Conservation (phyloP, 257 asterid genomes). For the Nicotiana undulata region DNA sequence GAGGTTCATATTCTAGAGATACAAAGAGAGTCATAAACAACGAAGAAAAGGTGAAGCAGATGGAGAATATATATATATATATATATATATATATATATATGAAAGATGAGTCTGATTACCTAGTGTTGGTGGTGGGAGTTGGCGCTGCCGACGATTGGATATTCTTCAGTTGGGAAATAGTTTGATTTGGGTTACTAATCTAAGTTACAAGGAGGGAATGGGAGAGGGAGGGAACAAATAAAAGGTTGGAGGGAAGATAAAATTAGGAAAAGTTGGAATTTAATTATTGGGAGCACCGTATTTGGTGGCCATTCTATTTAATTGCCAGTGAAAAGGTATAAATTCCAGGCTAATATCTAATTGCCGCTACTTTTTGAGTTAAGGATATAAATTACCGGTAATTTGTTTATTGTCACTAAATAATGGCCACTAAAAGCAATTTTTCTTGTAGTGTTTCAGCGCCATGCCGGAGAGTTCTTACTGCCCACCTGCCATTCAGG, state of each 20-base stretch:
- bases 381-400: no score
- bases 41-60: neutral
- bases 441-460: no score
- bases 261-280: neutral
- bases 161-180: neutral
- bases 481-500: no score
- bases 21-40: neutral
- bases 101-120: neutral
- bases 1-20: neutral
- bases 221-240: no score
- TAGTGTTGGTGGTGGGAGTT: neutral
- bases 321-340: no score
- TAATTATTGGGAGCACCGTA: no score
- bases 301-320: no score
- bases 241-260: neutral
- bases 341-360: no score
- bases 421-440: no score
- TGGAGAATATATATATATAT: neutral
- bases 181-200: neutral
- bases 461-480: no score
- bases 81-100: neutral
- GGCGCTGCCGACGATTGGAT: neutral
- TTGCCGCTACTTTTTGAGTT: no score
- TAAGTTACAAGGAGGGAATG: neutral
- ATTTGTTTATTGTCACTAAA: no score